These are phyloP conservation scores for Skeletonema potamos DNA, from an alignment of 108 stramenopile genomes.

Conservation along the genomic window DNA sequence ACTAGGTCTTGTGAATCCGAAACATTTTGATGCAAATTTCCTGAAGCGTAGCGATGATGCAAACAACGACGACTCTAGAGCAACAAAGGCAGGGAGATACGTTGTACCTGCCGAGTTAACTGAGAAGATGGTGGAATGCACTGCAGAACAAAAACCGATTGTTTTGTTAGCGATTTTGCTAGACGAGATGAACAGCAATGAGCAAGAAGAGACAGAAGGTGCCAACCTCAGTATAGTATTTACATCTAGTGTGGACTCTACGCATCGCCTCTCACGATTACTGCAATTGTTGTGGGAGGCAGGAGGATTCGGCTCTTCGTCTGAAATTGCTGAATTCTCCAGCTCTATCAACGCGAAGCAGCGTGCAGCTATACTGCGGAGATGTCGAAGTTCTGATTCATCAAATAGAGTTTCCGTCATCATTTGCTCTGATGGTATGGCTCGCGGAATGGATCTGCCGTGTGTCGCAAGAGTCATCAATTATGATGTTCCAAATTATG, in stretches of 20 bases:
- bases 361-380: constrained; percentile 58
- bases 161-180: constrained; percentile 84
- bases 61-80: constrained; percentile 25
- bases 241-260: constrained; percentile 94
- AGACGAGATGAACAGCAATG: constrained; percentile 47
- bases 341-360: constrained; percentile 68
- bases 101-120: constrained; percentile 46
- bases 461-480: constrained; percentile 67
- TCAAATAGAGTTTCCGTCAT: constrained; percentile 52
- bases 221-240: constrained; percentile 78
- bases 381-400: constrained; percentile 53
- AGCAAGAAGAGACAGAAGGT: background rate
- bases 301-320: constrained; percentile 46
- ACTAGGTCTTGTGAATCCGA: constrained; percentile 84
- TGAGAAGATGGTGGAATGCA: constrained; percentile 51
- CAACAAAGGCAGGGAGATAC: constrained; percentile 37
- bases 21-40: constrained; percentile 82
- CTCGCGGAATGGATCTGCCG: constrained; percentile 81
- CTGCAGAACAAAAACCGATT: constrained; percentile 80
- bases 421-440: constrained; percentile 87
- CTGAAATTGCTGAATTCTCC: constrained; percentile 71
- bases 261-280: constrained; percentile 88
- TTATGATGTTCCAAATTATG: constrained; percentile 82
- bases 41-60: constrained; percentile 20
- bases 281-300: constrained; percentile 80